A percentile compares a stretch with the other conserved stretches of the same genome.
Conservation (phyloP, 768 basidiomycete species). For the Macrolepiota dolichaula region DNA sequence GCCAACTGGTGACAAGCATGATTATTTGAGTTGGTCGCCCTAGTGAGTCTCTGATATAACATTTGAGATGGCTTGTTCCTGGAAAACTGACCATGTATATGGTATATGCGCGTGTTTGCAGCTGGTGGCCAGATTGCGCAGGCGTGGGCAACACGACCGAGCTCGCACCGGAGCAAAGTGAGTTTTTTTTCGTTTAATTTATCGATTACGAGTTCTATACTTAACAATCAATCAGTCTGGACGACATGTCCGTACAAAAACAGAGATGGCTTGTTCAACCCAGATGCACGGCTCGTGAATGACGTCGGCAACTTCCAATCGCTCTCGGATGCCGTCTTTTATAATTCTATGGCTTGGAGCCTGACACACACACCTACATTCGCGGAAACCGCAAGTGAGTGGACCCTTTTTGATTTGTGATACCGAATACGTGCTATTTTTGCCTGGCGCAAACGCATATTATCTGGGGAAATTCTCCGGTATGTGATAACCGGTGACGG, state of each 20-base stretch:
- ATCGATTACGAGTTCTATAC: background rate
- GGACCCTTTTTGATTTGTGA: background rate
- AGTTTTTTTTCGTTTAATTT: slow-evolving; percentile 9
- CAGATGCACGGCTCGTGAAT: slow-evolving; percentile 55
- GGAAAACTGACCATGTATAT: background rate
- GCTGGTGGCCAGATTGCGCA: slow-evolving; percentile 65
- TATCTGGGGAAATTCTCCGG: background rate
- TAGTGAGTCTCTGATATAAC: slow-evolving; percentile 40
- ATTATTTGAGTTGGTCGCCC: slow-evolving; percentile 71
- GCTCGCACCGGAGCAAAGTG: slow-evolving; percentile 51
- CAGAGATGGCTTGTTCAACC: slow-evolving; percentile 63
- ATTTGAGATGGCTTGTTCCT: background rate
- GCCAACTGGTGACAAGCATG: slow-evolving; percentile 52
- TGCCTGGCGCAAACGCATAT: background rate
- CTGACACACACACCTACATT: slow-evolving; percentile 35
- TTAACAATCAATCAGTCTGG: slow-evolving; percentile 40
- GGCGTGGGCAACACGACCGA: slow-evolving; percentile 54
- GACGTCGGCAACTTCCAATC: slow-evolving; percentile 52
- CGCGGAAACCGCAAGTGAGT: slow-evolving; percentile 38
- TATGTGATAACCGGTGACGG: background rate
- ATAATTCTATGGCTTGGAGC: slow-evolving; percentile 55
- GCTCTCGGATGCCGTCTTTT: slow-evolving; percentile 57
- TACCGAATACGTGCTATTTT: background rate
- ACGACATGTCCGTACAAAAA: slow-evolving; percentile 50
- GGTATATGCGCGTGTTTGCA: slow-evolving; percentile 16